Conservation (phyloP, 768 basidiomycete species). For the Lentinula raphanica region DNA sequence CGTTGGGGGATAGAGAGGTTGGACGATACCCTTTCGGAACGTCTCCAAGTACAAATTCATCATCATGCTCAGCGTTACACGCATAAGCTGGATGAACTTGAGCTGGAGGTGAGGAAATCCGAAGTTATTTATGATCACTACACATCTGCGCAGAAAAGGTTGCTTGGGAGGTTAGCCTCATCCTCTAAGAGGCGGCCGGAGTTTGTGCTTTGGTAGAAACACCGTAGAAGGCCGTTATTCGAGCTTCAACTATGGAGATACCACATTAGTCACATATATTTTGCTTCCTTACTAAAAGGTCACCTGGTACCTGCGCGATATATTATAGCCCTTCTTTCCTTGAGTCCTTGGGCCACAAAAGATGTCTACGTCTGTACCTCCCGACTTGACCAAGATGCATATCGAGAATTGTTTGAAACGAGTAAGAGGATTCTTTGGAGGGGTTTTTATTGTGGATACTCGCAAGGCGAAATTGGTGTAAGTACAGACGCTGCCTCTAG, state of each 20-base stretch:
- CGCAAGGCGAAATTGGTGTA: slow-evolving; percentile 56
- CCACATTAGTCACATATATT: neutral
- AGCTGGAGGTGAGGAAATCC: neutral
- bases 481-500: slow-evolving; percentile 15
- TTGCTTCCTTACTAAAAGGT: neutral
- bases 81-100: neutral
- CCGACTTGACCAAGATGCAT: slow-evolving; percentile 36
- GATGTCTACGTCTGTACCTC: slow-evolving; percentile 6
- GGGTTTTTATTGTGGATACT: slow-evolving; percentile 50
- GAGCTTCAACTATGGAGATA: neutral
- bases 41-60: neutral
- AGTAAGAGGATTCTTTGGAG: slow-evolving; percentile 48
- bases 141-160: neutral
- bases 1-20: neutral
- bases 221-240: too few relatives aligned
- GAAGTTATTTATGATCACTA: neutral
- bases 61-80: neutral
- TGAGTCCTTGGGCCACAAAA: too few relatives aligned
- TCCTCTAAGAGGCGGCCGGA: neutral
- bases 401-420: slow-evolving; percentile 46
- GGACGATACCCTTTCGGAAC: neutral
- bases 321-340: too few relatives aligned
- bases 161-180: neutral
- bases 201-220: neutral
- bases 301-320: neutral